Conservation (phyloP, 257 asterid genomes). For the Solanum piurae region DNA sequence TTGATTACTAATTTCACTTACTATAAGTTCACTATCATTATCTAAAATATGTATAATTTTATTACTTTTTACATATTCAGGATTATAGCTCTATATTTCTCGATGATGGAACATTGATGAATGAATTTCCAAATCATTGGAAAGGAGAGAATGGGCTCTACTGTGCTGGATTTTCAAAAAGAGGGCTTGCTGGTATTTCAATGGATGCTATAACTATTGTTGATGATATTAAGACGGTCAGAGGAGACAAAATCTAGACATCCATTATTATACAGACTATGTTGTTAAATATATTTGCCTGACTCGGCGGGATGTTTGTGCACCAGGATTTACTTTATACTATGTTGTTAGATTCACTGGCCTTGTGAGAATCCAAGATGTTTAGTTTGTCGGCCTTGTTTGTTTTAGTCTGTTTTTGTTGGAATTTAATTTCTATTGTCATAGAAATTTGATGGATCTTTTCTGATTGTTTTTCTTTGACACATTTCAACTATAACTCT, state of each 20-base stretch:
- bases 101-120: neutral
- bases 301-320: neutral
- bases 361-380: neutral
- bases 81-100: neutral
- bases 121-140: neutral
- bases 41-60: no score
- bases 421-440: neutral
- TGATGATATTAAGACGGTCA: neutral
- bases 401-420: neutral
- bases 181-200: neutral
- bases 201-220: neutral
- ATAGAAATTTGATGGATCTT: neutral
- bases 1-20: no score
- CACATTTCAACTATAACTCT: neutral
- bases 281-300: neutral
- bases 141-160: neutral
- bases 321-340: neutral
- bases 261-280: neutral
- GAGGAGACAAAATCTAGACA: neutral
- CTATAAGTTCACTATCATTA: no score
- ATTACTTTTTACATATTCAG: no score
- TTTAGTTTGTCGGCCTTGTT: neutral
- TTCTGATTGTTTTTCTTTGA: neutral
- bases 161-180: neutral
- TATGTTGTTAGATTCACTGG: neutral